These are phyloP conservation scores for Eutypella sp. DNA, from an alignment of 2,329 filamentous ascomycete species.

Conservation along the genomic window DNA sequence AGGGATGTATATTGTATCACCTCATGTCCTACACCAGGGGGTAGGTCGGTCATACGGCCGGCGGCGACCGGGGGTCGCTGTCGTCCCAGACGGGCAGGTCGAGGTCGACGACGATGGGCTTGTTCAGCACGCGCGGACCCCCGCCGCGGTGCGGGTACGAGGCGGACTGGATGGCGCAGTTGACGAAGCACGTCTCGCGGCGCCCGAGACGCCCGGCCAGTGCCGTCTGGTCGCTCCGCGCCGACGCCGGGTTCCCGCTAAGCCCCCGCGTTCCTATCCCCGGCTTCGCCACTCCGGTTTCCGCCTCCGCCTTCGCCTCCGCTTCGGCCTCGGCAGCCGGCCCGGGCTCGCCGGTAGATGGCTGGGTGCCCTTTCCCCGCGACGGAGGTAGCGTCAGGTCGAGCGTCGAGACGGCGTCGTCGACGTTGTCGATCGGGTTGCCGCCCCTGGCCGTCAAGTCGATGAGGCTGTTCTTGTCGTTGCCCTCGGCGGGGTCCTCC, in stretches of 20 bases:
- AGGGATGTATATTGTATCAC: too few relatives aligned
- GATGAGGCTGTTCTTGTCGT: constrained; percentile 57
- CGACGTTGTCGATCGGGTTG: constrained; percentile 40
- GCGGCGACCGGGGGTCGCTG: too few relatives aligned
- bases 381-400: too few relatives aligned
- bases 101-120: constrained; percentile 79
- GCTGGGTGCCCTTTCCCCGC: too few relatives aligned
- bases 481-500: constrained; percentile 52
- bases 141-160: constrained; percentile 52
- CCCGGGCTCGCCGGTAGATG: too few relatives aligned
- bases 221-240: constrained; percentile 35
- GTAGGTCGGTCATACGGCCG: too few relatives aligned
- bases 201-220: constrained; percentile 40
- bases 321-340: background rate
- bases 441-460: constrained; percentile 49
- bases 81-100: constrained; percentile 57
- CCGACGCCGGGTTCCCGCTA: constrained; percentile 36
- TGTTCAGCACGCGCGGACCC: constrained; percentile 62
- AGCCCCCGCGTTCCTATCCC: constrained; percentile 32
- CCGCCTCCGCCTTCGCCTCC: background rate
- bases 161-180: constrained; percentile 69
- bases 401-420: background rate
- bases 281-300: constrained; percentile 11
- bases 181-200: constrained; percentile 71
- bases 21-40: too few relatives aligned